phyloP scores from a whole-genome alignment of 768 basidiomycete genomes.

The Trametes gibbosa region DNA sequence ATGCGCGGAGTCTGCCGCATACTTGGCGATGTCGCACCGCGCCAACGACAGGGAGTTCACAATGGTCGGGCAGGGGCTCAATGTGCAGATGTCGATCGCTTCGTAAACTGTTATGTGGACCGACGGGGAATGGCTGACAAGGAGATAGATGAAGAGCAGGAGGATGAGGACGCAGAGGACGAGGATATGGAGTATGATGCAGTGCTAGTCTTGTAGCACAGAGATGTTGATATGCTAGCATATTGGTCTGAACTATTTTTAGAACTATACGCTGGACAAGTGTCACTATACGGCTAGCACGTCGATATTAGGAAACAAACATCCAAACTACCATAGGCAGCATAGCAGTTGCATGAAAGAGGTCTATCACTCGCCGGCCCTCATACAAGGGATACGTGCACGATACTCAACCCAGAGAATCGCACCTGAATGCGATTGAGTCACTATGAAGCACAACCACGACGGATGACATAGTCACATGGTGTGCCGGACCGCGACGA shows the following conservation, averaged over 20 bases:
- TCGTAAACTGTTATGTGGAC: not conserved
- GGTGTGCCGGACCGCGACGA: not conserved
- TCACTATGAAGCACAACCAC: not conserved
- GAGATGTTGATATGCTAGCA: too few species aligned
- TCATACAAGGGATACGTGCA: too few species aligned
- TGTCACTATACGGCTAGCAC: too few species aligned
- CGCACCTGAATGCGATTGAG: not conserved
- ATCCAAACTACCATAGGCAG: too few species aligned
- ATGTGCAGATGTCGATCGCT: not conserved
- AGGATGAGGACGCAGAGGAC: not conserved
- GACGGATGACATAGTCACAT: slow-evolving; percentile 4
- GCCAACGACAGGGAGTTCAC: slow-evolving; percentile 14
- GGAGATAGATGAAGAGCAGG: not conserved
- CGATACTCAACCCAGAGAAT: too few species aligned
- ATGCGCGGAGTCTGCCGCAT: not conserved
- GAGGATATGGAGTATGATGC: too few species aligned
- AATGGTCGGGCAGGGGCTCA: not conserved
- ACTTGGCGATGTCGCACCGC: slow-evolving; percentile 3
- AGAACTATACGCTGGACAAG: too few species aligned
- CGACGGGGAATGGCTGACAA: not conserved
- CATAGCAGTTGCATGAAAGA: too few species aligned
- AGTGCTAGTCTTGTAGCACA: too few species aligned
- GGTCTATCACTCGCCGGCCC: too few species aligned
- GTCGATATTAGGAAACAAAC: too few species aligned
- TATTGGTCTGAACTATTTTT: too few species aligned